These are phyloP conservation scores for Basipetospora chlamydospora DNA, from an alignment of 2,329 filamentous ascomycete species.

Conservation along the genomic window DNA sequence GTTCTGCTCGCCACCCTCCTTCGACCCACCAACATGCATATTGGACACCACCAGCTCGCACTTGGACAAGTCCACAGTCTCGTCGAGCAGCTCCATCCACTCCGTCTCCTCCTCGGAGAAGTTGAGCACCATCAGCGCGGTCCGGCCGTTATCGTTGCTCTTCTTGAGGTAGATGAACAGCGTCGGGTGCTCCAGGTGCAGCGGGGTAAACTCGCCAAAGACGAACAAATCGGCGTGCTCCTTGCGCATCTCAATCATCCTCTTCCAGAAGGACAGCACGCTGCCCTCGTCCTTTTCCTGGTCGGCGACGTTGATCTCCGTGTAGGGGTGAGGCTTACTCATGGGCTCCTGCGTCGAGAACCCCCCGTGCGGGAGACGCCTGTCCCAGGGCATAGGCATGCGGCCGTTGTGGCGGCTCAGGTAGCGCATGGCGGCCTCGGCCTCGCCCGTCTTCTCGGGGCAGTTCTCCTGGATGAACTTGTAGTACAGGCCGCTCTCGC, in stretches of 20 bases:
- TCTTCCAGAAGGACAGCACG: conserved; percentile 47
- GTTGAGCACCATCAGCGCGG: conserved; percentile 2
- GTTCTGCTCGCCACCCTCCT: background rate
- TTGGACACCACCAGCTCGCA: background rate
- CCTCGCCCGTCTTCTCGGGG: conserved; percentile 17
- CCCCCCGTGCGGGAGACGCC: conserved; percentile 35
- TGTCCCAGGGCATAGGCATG: conserved; percentile 58
- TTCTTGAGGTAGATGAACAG: conserved; percentile 4
- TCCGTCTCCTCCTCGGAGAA: background rate
- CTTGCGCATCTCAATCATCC: conserved; percentile 45
- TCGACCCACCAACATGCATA: background rate
- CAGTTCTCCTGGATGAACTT: conserved; percentile 10
- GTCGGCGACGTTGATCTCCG: conserved; percentile 42
- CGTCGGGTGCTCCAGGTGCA: background rate
- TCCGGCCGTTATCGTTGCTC: background rate
- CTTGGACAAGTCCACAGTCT: background rate
- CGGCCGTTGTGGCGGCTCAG: conserved; percentile 56
- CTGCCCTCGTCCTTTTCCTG: conserved; percentile 34
- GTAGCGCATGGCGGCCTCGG: conserved; percentile 31
- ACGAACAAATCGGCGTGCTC: conserved; percentile 47
- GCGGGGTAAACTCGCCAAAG: conserved; percentile 35
- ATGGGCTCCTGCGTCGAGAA: conserved; percentile 54
- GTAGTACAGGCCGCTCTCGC: conserved; percentile 41
- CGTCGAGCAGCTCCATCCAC: background rate
- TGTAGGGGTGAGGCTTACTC: conserved; percentile 48